phyloP scores from a whole-genome alignment of 176 grass and related monocot genomes.

The Cocos nucifera region DNA sequence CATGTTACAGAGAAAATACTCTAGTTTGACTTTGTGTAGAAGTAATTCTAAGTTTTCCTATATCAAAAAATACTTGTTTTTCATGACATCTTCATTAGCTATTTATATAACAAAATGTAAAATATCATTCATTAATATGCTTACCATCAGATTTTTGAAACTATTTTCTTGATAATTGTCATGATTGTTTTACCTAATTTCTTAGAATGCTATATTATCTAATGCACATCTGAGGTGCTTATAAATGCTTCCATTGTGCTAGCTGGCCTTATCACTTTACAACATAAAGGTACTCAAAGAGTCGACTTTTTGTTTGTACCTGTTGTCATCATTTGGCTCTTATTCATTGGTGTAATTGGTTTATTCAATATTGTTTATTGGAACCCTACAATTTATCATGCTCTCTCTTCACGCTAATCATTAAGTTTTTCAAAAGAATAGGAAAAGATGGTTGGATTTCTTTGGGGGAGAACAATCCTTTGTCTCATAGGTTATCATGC shows the following conservation, averaged over 20 bases:
- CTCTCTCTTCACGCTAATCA: conserved; percentile 75
- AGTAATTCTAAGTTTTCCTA: too few relatives aligned
- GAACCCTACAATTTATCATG: conserved; percentile 69
- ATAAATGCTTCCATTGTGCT: conserved; percentile 81
- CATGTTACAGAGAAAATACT: too few relatives aligned
- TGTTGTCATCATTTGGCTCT: conserved; percentile 72
- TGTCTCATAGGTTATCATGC: conserved; percentile 61
- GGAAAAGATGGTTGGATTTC: conserved; percentile 97
- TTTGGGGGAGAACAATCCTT: conserved; percentile 83
- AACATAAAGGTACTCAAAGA: conserved; percentile 86
- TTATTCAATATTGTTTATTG: conserved; percentile 80
- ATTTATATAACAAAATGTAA: too few relatives aligned
- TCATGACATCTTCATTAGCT: too few relatives aligned
- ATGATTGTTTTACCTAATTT: too few relatives aligned
- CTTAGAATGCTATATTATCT: too few relatives aligned
- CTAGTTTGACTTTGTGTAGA: too few relatives aligned
- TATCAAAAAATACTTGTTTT: too few relatives aligned
- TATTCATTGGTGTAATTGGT: conserved; percentile 63
- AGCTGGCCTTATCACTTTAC: conserved; percentile 86
- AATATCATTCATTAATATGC: too few relatives aligned
- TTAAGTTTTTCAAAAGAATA: conserved; percentile 65
- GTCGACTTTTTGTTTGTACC: conserved; percentile 87
- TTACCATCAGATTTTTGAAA: too few relatives aligned
- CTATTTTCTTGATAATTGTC: too few relatives aligned
- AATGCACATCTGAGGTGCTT: conserved; percentile 33